Evolutionary conservation across 2,329 filamentous ascomycete species (phyloP), one percentile per base, ranked within the genome.

Genomic region (Ophiostoma sp.): DNA sequence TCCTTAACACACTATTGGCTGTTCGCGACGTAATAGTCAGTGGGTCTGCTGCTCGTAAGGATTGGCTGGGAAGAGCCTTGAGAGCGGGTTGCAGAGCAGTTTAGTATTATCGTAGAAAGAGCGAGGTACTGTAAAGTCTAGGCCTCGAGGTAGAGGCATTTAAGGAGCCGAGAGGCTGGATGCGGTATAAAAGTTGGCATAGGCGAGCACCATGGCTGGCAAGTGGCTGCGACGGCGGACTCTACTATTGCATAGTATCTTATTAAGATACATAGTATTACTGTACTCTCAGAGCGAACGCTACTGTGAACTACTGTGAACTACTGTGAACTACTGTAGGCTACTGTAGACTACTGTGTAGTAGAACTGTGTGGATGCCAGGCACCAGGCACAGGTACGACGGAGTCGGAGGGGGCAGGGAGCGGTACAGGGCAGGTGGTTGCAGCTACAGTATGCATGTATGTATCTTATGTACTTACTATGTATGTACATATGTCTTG

Each of bases 301-400:
- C n/a, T 57, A 48, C 44, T 20, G 41, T 48, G 41, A 3, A 48
- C 41, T 57, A 48, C 44, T 20, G 41, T 48, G 41, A 3, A 48
- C 41, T 48, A 48, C 41, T 48, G 15, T 17, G 13, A 4, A 17
- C 41, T 48, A 48, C 39, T 41, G 36, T 39, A 10, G 3, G 6
- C 44, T 48, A 48, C 17, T 48, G 17, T 20, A 48, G 17, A 48
- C 44, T 48, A 39, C 36, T 39, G 36, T 39, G 36, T 8, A 39
- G 35, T 36, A 39, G 36, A 11, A 39, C 36, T 11, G 36, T 39
- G 13, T 39, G 10, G 35, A 39, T 39, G 52, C 11, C 52, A 57
- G 52, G 52, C 52, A 57, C 52, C 52, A 57, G 52, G 52, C 52
- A 57, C 52, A 48, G 44, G 44, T n/a, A 57, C 52, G 39, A 41